Base-by-base conservation (phyloP, 2,329 filamentous ascomycete species). In the Elsinoe batatas region DNA sequence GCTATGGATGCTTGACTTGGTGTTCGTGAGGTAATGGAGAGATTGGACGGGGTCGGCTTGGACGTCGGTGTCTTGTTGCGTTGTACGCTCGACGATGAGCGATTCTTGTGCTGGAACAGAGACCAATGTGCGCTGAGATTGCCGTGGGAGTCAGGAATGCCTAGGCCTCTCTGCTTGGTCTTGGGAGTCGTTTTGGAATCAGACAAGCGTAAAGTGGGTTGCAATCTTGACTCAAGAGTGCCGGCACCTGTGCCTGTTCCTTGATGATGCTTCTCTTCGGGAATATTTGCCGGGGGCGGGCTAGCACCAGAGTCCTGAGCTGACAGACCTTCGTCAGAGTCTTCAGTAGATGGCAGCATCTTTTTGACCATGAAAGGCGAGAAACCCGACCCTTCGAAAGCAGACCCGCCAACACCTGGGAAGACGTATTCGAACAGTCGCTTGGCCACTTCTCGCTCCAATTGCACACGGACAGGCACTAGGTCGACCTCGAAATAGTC, bases 351-450 rank as follows among this genome's bases (percentile, higher is more conserved):
- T 67, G 70, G 73, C 33, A 75, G 65, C 67, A 76, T 76, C 53
- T 79, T 72, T 62, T 76, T 79, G 54, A 79, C 72, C 67, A 79
- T 70, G 66, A 84, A 82, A 0, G 84, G 82, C 5, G 83, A 83
- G 54, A 82, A 81, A 35, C 77, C 78, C 57, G 79, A 80, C 32
- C 72, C 71, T 47, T 74, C 74, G 20, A 65, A 69, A 11, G 67
- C 69, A 56, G 70, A 72, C 62, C 68, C 71, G 68, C 84, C 84
- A 62, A 88, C 81, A 10, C 87, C 88, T 0, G 93, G 94, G 75
- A 98, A 98, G 63, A 98, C 89, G 70, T 98, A 98, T 71, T 96
- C 91, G 62, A 98, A 95, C 1, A 98, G 76, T 62, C 86, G 89
- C 72, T 94, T 91, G 43, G 91, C 91, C 49, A 95, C 84, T 63